phyloP scores from a whole-genome alignment of 495 filamentous ascomycete genomes.

The Symbiotaphrina buchneri region DNA sequence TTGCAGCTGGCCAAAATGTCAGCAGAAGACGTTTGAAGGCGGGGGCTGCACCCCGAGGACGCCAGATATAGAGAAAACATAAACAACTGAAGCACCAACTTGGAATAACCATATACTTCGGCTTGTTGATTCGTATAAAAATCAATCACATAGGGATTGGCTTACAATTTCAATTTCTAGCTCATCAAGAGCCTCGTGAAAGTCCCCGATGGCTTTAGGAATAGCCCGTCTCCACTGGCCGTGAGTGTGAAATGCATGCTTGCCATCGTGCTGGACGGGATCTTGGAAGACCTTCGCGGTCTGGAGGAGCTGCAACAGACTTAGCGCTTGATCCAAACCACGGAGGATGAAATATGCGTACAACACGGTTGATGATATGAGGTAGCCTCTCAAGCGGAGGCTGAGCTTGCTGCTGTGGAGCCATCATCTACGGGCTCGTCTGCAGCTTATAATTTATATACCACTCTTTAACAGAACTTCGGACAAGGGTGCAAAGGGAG shows the following conservation, averaged over 20 bases:
- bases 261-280: not conserved
- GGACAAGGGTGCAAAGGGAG: too few relatives aligned
- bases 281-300: constrained; percentile 5
- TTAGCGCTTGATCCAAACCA: not conserved
- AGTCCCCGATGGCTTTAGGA: constrained; percentile 1
- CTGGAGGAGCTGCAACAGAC: constrained; percentile 1
- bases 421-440: too few relatives aligned
- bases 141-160: too few relatives aligned
- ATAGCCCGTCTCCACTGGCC: constrained; percentile 1
- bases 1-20: constrained; percentile 1
- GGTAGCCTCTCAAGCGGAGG: constrained; percentile 3
- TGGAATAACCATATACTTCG: too few relatives aligned
- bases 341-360: not conserved
- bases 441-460: too few relatives aligned
- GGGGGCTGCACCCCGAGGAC: too few relatives aligned
- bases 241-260: not conserved
- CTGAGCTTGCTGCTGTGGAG: constrained; percentile 3
- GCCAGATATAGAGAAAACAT: too few relatives aligned
- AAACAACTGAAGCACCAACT: too few relatives aligned
- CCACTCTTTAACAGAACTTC: too few relatives aligned
- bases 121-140: too few relatives aligned
- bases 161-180: constrained; percentile 6
- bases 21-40: too few relatives aligned
- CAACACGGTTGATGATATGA: constrained; percentile 3
- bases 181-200: constrained; percentile 4